Conservation (phyloP, 2,329 filamentous ascomycete species). For the Diaporthe capsici region DNA sequence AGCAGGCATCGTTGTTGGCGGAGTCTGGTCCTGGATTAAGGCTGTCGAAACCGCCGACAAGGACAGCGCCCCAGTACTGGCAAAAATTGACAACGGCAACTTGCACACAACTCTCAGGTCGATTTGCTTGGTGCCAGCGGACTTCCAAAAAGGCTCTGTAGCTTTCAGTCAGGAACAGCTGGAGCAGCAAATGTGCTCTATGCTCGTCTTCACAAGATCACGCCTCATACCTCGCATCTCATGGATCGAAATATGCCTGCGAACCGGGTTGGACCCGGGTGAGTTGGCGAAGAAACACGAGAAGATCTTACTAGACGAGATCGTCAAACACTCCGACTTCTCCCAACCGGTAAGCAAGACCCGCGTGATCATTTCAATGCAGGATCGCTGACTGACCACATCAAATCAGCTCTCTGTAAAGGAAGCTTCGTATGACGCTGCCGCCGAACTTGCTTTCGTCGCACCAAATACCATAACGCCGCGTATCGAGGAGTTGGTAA, state of each 20-base stretch:
- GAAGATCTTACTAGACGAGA: conserved; percentile 76
- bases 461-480: conserved; percentile 86
- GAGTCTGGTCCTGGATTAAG: conserved; percentile 85
- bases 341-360: conserved; percentile 38
- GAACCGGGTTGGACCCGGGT: conserved; percentile 86
- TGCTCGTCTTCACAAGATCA: conserved; percentile 83
- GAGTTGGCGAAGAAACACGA: conserved; percentile 77
- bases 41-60: conserved; percentile 79
- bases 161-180: conserved; percentile 64
- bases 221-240: conserved; percentile 82
- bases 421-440: conserved; percentile 84
- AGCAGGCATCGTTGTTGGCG: conserved; percentile 75
- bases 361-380: neutral
- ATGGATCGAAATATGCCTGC: conserved; percentile 92
- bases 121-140: conserved; percentile 73
- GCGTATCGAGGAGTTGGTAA: conserved; percentile 80
- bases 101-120: conserved; percentile 74
- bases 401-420: conserved; percentile 59
- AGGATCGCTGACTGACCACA: neutral
- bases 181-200: conserved; percentile 79
- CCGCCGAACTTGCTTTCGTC: conserved; percentile 93
- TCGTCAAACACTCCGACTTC: conserved; percentile 59
- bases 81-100: conserved; percentile 75
- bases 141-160: conserved; percentile 61
- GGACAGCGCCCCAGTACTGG: conserved; percentile 77